Evolutionary conservation across 257 asterid genomes (phyloP), one percentile per base, ranked within the genome.

Genomic region (Solanum dulcamara): DNA sequence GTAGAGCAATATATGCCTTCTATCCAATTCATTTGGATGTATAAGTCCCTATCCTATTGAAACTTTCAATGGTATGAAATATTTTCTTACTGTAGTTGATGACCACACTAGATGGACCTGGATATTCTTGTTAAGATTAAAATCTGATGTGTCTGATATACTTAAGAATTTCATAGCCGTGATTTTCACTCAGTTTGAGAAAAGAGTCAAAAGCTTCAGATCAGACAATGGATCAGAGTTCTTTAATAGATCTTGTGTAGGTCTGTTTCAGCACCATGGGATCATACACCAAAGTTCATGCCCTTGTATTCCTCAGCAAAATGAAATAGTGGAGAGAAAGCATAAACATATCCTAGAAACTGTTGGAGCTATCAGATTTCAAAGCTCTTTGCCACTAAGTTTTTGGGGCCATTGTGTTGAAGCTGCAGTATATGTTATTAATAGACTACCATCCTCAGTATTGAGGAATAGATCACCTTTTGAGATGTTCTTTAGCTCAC

Each of bases 371-470:
- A 48, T 48, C 2, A 13, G 20, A 0, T 4, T 48, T 48, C n/a
- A 51, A 0, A 5, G 10, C 5, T 51, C 10, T 13, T 5, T 15
- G 6, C 59, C 10, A 51, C 4, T 51, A 0, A 51, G 6, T 8
- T 51, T 51, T 0, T 51, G 59, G 59, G n/a, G n/a, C 17, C 1
- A 51, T 6, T 51, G 10, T 18, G 17, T 51, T 15, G n/a, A 51
- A 17, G n/a, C n/a, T 0, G 0, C 22, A 17, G 0, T 17, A 0
- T 51, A 51, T 51, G 0, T 2, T 24, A 51, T 51, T 0, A 51
- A 51, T 7, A 51, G 59, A 7, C 2, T 51, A 2, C 24, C 24
- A 0, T 17, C 24, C 2, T 18, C n/a, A 2, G n/a, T 51, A 0
- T 2, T 18, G 1, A 7, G 6, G 0, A 6, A 51, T 1, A 51